Base-by-base conservation (phyloP, 23 red algal species). In the Gracilaria domingensis region DNA sequence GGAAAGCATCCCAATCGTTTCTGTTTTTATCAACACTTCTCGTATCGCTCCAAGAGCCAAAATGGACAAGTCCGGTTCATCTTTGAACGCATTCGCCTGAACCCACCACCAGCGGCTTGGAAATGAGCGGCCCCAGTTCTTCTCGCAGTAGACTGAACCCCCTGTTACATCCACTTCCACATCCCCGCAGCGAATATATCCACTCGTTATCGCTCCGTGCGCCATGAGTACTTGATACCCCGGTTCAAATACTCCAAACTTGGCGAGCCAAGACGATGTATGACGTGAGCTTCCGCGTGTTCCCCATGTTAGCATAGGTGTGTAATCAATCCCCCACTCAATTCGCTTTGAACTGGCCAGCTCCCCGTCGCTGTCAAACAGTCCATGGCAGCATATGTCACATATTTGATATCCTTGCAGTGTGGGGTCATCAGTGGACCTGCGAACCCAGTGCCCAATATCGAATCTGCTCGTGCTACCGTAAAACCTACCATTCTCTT, bases 101-200 rank as follows among this genome's bases (percentile, higher is more conserved):
- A 98, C 86, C 96, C 96, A 98, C 83, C 87, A 98, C 96, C 96
- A 98, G 34, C 72, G 66, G 21, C 56, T 86, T 32, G 96, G 96
- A 66, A 98, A 98, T 20, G 79, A 75, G 42, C 59, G 62, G n/a
- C 96, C 96, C 96, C 96, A 98, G 78, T 98, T 98, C 92, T 98
- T 98, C 93, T 98, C 96, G 39, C 76, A 81, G 53, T 98, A 98
- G 20, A 94, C 92, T 12, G 33, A 33, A 26, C 64, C 62, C 0
- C 92, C 92, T 29, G 47, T 47, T 39, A 88, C 56, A 26, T 80
- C 72, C 16, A 93, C 77, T 25, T 57, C 65, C 12, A 51, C 54
- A 32, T 70, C 39, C 49, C 54, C 66, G 25, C 55, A 69, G 9
- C 60, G 24, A 65, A 92, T 55, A 51, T 79, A 87, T 26, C 77